Evolutionary conservation across 345 rosid genomes (phyloP).

Genomic region (Syzygium jambos): DNA sequence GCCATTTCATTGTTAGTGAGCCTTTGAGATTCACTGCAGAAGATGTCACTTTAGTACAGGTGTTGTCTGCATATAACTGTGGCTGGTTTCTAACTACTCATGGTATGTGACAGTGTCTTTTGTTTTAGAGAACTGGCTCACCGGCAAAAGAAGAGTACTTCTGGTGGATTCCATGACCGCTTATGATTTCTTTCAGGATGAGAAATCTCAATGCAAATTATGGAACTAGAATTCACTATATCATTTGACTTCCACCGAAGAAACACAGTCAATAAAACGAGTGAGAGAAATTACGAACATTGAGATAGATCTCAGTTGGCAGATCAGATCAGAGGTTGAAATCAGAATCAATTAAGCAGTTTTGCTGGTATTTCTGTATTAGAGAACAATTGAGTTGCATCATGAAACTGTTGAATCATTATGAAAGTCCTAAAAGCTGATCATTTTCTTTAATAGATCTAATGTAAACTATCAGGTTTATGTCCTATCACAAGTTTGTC

Average conservation of each 20-base stretch:
- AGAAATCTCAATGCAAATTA: neutral
- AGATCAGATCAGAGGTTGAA: neutral
- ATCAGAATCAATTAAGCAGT: neutral
- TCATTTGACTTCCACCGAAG: neutral
- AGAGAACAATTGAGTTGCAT: neutral
- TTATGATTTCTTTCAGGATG: neutral
- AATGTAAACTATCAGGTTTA: neutral
- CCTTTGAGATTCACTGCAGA: neutral
- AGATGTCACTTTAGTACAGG: neutral
- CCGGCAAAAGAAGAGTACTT: neutral
- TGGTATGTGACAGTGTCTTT: neutral
- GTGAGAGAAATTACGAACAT: neutral
- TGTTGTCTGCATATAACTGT: neutral
- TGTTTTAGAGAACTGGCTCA: neutral
- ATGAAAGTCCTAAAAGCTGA: neutral
- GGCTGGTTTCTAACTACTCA: neutral
- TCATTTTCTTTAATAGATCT: neutral
- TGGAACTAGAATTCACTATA: neutral
- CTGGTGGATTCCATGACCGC: neutral
- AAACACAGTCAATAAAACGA: neutral
- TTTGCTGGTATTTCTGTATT: neutral
- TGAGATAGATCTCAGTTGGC: neutral
- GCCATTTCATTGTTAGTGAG: neutral
- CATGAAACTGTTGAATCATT: neutral
- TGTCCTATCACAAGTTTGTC: neutral